Evolutionary conservation across 2,329 filamentous ascomycete genomes (phyloP), one percentile per base, ranked within the genome.

Genomic region (Sarocladium strictum): DNA sequence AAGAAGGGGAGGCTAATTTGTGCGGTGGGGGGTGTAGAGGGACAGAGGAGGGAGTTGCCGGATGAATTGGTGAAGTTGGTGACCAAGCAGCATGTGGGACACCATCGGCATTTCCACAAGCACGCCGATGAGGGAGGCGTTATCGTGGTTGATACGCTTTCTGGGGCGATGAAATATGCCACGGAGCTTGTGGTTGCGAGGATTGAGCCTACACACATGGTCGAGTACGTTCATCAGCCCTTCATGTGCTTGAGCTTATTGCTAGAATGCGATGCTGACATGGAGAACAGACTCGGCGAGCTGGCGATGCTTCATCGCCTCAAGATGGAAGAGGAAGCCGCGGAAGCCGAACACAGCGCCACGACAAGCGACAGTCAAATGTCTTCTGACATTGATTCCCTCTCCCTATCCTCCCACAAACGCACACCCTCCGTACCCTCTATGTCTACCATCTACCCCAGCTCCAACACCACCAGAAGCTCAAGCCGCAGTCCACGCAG

Each of bases 151-250:
- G 87, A 90, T 64, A 92, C 87, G 10, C 76, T 96, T 0, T 85
- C 90, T 26, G 89, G 88, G 0, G 91, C 87, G 45, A 67, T 96
- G 41, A 85, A 85, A 61, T 90, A 96, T 65, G 88, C 92, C 0
- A 93, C 93, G 0, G 93, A 97, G 72, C 76, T 97, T 49, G 86
- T 95, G 10, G 83, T 90, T 60, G 89, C 90, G 0, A 85, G 84
- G 0, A 74, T 97, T 26, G 76, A 77, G 21, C 84, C 89, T 0
- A 79, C 84, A 45, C 86, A 95, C 61, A 79, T 97, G 3, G 89
- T 96, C 0, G 93, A 97, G 80, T 83, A 65, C 69, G 79, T 73
- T 23, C 15, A n/a, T 14, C 3, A 17, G 11, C 5, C 5, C 40
- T 53, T 9, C 19, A 55, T 17, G 51, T 35, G 33, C 27, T 3